Evolutionary conservation across 768 basidiomycete genomes (phyloP).

Genomic region (Lactarius trivialis): DNA sequence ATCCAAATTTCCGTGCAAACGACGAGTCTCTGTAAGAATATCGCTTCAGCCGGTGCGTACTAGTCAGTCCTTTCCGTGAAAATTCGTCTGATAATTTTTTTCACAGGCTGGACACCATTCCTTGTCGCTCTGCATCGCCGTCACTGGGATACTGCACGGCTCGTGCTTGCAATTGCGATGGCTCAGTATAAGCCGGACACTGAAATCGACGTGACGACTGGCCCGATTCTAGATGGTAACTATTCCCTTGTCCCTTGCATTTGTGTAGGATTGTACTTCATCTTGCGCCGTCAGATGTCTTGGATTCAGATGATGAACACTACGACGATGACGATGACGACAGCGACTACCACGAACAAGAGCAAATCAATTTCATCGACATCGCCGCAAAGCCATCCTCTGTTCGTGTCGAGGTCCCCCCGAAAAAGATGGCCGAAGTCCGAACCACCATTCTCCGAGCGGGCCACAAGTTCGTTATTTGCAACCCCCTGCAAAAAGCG

Average conservation of each 20-base stretch:
- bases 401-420: conserved; percentile 37
- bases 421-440: conserved; percentile 33
- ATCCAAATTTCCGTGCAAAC: conserved; percentile 42
- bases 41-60: conserved; percentile 11
- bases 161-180: conserved; percentile 50
- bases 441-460: not conserved
- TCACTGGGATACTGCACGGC: conserved; percentile 51
- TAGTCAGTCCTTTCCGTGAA: not conserved
- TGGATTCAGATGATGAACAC: conserved; percentile 23
- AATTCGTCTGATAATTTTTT: not conserved
- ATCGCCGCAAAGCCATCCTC: conserved; percentile 44
- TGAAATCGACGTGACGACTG: conserved; percentile 26
- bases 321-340: conserved; percentile 27
- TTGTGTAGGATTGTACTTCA: not conserved
- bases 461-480: not conserved
- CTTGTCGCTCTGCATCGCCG: conserved; percentile 43
- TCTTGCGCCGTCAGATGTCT: conserved; percentile 7
- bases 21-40: conserved; percentile 19
- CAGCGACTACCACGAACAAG: conserved; percentile 34
- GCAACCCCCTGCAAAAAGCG: conserved; percentile 32
- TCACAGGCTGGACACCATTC: conserved; percentile 43
- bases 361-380: conserved; percentile 44
- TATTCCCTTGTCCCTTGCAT: conserved; percentile 29
- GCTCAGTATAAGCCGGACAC: conserved; percentile 44
- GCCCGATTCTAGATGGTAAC: conserved; percentile 19